Conservation (phyloP, 805 yeast genomes). For the Metschnikowia picachoensis region DNA sequence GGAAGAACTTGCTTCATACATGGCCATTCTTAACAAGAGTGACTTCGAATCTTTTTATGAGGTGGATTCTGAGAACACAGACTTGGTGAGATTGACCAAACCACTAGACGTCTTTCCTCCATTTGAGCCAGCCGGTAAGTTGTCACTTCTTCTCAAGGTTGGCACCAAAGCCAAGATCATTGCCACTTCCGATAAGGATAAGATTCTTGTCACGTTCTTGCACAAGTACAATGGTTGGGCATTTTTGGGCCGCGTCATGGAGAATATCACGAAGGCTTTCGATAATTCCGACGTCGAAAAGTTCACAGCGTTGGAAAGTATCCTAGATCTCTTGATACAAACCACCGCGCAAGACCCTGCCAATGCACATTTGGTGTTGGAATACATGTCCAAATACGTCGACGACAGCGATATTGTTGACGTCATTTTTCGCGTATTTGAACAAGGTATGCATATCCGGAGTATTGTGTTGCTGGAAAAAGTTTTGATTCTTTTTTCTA, state of each 20-base stretch:
- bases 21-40: conserved; percentile 41
- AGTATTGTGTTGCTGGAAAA: conserved; percentile 42
- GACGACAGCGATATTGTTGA: conserved; percentile 60
- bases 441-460: conserved; percentile 59
- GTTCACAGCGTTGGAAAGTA: conserved; percentile 31
- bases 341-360: conserved; percentile 6
- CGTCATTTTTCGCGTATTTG: conserved; percentile 61
- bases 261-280: conserved; percentile 49
- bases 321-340: conserved; percentile 48
- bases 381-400: conserved; percentile 44
- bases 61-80: conserved; percentile 51
- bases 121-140: conserved; percentile 44
- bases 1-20: conserved; percentile 55
- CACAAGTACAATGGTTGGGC: conserved; percentile 86
- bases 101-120: conserved; percentile 54
- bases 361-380: conserved; percentile 19
- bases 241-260: conserved; percentile 70
- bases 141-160: conserved; percentile 39
- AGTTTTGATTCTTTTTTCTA: conserved; percentile 47
- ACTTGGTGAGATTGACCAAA: conserved; percentile 47
- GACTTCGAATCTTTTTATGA: conserved; percentile 39
- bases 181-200: conserved; percentile 39
- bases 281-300: conserved; percentile 36
- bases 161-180: conserved; percentile 72
- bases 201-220: conserved; percentile 57